phyloP scores from a whole-genome alignment of 1,284 basidiomycete genomes.

The Cerioporus squamosus region DNA sequence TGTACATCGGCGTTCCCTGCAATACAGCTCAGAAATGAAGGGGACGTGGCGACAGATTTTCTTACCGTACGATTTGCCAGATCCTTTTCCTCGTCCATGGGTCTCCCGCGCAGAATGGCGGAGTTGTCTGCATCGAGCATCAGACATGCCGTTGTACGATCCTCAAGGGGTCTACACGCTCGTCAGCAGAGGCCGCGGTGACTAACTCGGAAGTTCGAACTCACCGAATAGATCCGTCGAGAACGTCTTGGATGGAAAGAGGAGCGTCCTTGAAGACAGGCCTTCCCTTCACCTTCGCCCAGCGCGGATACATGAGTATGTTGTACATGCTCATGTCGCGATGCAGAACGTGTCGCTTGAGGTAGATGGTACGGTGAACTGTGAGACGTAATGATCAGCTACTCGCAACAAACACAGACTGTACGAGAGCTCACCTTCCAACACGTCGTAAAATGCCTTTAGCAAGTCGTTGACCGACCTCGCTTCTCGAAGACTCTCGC shows the following conservation, averaged over 20 bases:
- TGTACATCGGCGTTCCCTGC: not conserved
- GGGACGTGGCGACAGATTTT: no score
- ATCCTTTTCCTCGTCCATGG: not conserved
- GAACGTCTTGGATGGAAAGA: not conserved
- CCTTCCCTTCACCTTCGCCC: not conserved
- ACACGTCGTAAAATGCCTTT: not conserved
- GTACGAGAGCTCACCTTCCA: not conserved
- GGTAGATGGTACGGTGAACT: not conserved
- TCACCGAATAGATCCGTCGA: not conserved
- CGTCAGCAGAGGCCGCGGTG: not conserved
- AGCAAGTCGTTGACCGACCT: not conserved
- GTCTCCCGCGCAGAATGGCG: not conserved
- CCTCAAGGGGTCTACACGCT: not conserved
- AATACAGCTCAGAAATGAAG: not conserved
- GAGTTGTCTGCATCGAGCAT: not conserved
- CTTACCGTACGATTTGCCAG: not conserved
- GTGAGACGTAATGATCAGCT: not conserved
- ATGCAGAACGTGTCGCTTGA: not conserved
- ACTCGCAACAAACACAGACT: not conserved
- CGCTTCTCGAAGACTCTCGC: not conserved
- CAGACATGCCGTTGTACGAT: not conserved
- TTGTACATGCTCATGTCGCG: slow-evolving; percentile 1
- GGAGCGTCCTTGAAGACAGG: not conserved
- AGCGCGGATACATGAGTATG: not conserved
- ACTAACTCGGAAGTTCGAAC: not conserved